Conservation (phyloP, 2,329 filamentous ascomycete genomes). For the Hypoxylon sp. region DNA sequence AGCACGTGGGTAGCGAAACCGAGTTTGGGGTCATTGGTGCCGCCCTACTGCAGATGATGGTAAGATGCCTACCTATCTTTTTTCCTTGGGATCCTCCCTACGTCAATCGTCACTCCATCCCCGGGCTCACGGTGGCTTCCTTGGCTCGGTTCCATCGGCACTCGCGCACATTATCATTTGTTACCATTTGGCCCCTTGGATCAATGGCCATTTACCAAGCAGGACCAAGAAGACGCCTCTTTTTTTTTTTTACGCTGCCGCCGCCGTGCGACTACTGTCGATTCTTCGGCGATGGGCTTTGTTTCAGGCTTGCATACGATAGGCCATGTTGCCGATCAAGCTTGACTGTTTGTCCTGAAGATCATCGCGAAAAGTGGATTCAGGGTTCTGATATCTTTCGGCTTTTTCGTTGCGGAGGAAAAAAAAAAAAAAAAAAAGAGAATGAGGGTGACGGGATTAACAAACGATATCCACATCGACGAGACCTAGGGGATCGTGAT, state of each 20-base stretch:
- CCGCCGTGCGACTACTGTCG: conserved; percentile 22
- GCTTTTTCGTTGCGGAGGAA: conserved; percentile 19
- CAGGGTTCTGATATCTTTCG: conserved; percentile 22
- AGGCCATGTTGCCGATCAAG: conserved; percentile 29
- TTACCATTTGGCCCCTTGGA: conserved; percentile 9
- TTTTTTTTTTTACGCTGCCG: not conserved
- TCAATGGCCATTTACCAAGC: conserved; percentile 2
- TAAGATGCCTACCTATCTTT: conserved; percentile 11
- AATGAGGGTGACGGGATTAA: too few species aligned
- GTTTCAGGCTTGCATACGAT: conserved; percentile 31
- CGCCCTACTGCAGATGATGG: conserved; percentile 32
- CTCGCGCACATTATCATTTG: conserved; percentile 25
- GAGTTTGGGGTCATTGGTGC: conserved; percentile 34
- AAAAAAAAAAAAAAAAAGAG: conserved; percentile 8
- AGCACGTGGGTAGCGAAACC: conserved; percentile 37
- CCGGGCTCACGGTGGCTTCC: conserved; percentile 18
- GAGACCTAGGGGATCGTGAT: conserved; percentile 23
- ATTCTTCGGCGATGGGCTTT: conserved; percentile 22
- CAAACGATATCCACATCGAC: conserved; percentile 26
- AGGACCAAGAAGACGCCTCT: conserved; percentile 18
- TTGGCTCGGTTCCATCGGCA: conserved; percentile 40
- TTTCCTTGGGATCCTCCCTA: not conserved
- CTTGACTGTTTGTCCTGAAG: conserved; percentile 28
- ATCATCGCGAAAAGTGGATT: conserved; percentile 31
- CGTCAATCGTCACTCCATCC: conserved; percentile 27